Base-by-base conservation (phyloP, 352 stramenopile species). In the Phytopythium montanum region DNA sequence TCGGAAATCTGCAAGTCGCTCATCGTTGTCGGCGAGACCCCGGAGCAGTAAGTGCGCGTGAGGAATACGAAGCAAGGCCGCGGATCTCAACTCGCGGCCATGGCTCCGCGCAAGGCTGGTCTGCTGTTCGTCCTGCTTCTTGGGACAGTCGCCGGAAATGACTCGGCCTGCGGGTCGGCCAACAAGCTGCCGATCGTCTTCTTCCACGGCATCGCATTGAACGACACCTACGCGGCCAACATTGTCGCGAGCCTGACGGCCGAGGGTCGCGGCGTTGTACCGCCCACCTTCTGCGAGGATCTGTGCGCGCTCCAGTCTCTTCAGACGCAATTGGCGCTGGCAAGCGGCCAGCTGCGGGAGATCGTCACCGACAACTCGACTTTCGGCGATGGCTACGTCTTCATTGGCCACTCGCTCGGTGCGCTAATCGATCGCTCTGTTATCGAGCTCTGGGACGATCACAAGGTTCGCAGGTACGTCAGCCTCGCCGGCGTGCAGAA, bases 401-500 rank as follows among this genome's bases (percentile, higher is more conserved):
- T 85, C 29, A 57, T 85, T 1, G 73, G 34, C 13, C 71, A 81
- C 56, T 82, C 73, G 1, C 66, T 75, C 8, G 75, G 76, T 3
- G 76, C 70, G 0, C 13, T 67, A 0, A 48, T 85, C 6, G 63
- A 66, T 10, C 69, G 73, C 0, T 67, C 62, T 14, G 71, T 85
- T 16, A 63, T 82, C 36, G 75, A 85, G 56, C 61, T 73, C 19
- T 79, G 79, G 75, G 69, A 85, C 52, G 68, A 82, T 44, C 75
- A 82, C 65, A 70, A 77, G 16, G 69, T 72, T 7, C 65, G 71
- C 21, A 68, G 60, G 23, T 71, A 75, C 55, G 72, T 85, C 50
- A 81, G 63, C 39, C 61, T 68, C 18, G 73, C 70, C 2, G 73
- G 70, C 10, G 58, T 68, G 0, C 70, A 81, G 33, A 83, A 82